Evolutionary conservation across 495 filamentous ascomycete genomes (phyloP).

Genomic region (Penicillium tannophilum): DNA sequence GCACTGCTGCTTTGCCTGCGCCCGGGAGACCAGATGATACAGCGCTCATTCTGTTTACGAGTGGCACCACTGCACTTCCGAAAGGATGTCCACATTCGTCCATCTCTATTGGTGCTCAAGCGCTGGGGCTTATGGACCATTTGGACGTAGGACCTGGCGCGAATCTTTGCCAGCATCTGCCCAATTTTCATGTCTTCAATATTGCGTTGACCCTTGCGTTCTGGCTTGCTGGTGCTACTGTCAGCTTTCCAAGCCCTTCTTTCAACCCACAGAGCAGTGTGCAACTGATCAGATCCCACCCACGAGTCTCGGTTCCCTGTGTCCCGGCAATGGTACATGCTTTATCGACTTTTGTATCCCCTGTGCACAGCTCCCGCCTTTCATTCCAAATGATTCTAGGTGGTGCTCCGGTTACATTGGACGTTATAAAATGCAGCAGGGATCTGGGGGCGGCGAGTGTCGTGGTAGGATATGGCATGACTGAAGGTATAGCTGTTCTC

Average conservation of each 20-base stretch:
- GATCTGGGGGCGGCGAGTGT: constrained; percentile 27
- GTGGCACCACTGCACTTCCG: constrained; percentile 39
- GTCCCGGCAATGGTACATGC: constrained; percentile 39
- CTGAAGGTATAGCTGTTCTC: constrained; percentile 32
- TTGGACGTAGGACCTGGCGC: constrained; percentile 17
- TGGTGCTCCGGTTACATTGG: constrained; percentile 32
- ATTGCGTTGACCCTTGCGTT: constrained; percentile 32
- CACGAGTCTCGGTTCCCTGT: constrained; percentile 31
- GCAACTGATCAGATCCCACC: constrained; percentile 25
- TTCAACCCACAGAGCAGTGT: constrained; percentile 39
- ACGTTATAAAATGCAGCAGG: constrained; percentile 28
- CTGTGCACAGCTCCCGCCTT: constrained; percentile 1
- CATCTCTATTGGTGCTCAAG: constrained; percentile 23
- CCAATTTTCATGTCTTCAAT: constrained; percentile 40
- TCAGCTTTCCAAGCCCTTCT: constrained; percentile 32
- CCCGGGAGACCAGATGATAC: constrained; percentile 15
- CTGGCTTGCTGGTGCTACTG: constrained; percentile 35
- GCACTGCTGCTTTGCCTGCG: neutral
- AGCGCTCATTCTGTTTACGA: constrained; percentile 40
- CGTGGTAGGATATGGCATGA: constrained; percentile 41
- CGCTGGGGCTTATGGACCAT: constrained; percentile 20
- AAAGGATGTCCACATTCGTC: constrained; percentile 40
- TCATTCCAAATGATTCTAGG: constrained; percentile 32
- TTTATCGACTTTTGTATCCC: neutral
- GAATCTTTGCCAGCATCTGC: constrained; percentile 38